Percentiles rank a stretch among this genome's conserved stretches.
Evolutionary conservation across 2,329 filamentous ascomycete genomes (phyloP).

Genomic region (Sclerotinia trifoliorum): DNA sequence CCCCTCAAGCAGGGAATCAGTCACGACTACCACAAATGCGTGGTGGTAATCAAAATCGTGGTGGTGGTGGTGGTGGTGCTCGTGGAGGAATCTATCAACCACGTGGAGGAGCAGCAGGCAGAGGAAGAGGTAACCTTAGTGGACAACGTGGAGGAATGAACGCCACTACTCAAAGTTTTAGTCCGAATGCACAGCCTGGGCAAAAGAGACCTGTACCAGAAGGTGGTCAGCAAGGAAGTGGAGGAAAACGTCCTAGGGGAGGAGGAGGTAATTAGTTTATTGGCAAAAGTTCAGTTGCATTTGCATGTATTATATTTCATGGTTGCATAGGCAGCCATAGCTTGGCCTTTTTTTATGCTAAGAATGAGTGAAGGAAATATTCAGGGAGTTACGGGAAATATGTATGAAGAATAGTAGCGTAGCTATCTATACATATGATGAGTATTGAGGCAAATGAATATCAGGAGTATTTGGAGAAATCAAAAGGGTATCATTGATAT

Average conservation of each 20-base stretch:
- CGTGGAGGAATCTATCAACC: constrained; percentile 27
- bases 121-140: constrained; percentile 35
- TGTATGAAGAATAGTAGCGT: constrained; percentile 23
- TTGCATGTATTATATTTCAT: constrained; percentile 37
- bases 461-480: constrained; percentile 6
- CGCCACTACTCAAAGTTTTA: constrained; percentile 37
- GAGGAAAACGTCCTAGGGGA: constrained; percentile 48
- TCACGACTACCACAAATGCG: constrained; percentile 36
- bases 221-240: constrained; percentile 38
- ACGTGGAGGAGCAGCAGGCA: constrained; percentile 29
- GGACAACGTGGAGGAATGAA: constrained; percentile 39
- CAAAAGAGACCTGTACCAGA: constrained; percentile 38
- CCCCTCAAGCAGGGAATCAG: constrained; percentile 30
- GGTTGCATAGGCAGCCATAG: constrained; percentile 32
- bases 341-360: constrained; percentile 33
- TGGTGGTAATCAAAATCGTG: constrained; percentile 31
- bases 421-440: constrained; percentile 14
- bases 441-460: constrained; percentile 17
- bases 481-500: constrained; percentile 35
- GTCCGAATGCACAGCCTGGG: constrained; percentile 34
- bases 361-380: background rate
- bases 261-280: constrained; percentile 30
- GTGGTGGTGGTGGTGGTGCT: constrained; percentile 27
- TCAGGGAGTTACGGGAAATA: constrained; percentile 20
- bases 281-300: constrained; percentile 25